Evolutionary conservation across 2,329 filamentous ascomycete species (phyloP).

Genomic region (Endocalyx cinctus): DNA sequence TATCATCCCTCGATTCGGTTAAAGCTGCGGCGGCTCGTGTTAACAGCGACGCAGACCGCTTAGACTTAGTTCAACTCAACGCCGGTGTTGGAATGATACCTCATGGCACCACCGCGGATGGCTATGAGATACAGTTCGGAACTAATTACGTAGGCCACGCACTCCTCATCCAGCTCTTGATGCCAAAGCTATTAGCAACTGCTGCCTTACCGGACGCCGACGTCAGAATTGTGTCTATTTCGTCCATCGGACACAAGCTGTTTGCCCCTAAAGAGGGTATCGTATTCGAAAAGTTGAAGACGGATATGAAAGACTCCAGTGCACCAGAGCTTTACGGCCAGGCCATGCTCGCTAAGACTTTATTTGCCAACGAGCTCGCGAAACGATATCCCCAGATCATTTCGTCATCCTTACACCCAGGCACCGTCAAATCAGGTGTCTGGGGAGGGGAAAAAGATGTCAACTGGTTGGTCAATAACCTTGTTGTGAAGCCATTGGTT

Average conservation of each 20-base stretch:
- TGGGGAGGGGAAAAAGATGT: constrained; percentile 3
- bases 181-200: constrained; percentile 27
- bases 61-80: constrained; percentile 39
- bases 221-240: constrained; percentile 18
- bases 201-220: constrained; percentile 12
- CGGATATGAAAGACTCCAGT: constrained; percentile 11
- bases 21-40: not conserved
- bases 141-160: constrained; percentile 41
- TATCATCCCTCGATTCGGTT: not conserved
- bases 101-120: constrained; percentile 30
- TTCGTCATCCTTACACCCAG: constrained; percentile 35
- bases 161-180: constrained; percentile 29
- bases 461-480: constrained; percentile 2
- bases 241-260: constrained; percentile 14
- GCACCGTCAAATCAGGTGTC: constrained; percentile 33
- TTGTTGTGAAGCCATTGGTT: constrained; percentile 6
- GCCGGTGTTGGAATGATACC: constrained; percentile 34
- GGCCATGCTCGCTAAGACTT: constrained; percentile 43
- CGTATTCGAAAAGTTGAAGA: constrained; percentile 24
- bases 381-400: constrained; percentile 31
- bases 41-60: constrained; percentile 10
- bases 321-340: constrained; percentile 39
- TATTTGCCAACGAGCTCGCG: constrained; percentile 37
- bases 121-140: constrained; percentile 40
- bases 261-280: constrained; percentile 23